phyloP scores from a whole-genome alignment of 768 basidiomycete species.

The Hypsizygus marmoreus region DNA sequence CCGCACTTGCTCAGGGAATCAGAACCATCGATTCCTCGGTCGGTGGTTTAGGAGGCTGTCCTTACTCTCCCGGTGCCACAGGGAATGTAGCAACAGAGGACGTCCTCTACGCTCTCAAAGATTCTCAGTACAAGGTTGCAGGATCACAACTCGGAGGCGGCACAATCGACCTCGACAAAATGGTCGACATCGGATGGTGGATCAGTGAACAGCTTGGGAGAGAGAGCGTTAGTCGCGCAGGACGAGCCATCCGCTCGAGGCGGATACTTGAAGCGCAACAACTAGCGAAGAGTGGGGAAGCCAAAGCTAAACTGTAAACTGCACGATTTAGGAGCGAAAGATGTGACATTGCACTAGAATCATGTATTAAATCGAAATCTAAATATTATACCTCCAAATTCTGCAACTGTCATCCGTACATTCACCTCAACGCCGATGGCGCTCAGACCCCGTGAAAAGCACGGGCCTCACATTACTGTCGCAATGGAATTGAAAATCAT shows the following conservation, averaged over 20 bases:
- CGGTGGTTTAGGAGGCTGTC: conserved; percentile 92
- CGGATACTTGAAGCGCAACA: conserved; percentile 34
- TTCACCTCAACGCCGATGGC: too few relatives aligned
- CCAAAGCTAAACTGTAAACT: conserved; percentile 4
- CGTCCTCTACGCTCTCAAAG: conserved; percentile 79
- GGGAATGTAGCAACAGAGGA: conserved; percentile 96
- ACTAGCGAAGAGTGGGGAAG: conserved; percentile 12
- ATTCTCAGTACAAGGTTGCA: conserved; percentile 55
- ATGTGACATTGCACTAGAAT: too few relatives aligned
- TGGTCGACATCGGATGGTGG: conserved; percentile 84
- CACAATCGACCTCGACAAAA: conserved; percentile 59
- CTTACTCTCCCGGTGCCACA: conserved; percentile 94
- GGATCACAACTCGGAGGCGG: conserved; percentile 40
- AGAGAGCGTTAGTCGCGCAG: conserved; percentile 75
- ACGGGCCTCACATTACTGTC: too few relatives aligned
- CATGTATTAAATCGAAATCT: too few relatives aligned
- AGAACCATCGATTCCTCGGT: conserved; percentile 83
- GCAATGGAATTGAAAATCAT: too few relatives aligned
- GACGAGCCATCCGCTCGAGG: conserved; percentile 65
- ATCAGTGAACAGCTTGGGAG: conserved; percentile 67
- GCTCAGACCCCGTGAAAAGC: too few relatives aligned
- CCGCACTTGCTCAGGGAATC: conserved; percentile 72
- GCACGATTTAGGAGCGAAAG: too few relatives aligned
- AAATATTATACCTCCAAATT: too few relatives aligned
- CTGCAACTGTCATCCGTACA: too few relatives aligned